Conservation (phyloP, 306 rosid genomes). For the Luffa acutangula region DNA sequence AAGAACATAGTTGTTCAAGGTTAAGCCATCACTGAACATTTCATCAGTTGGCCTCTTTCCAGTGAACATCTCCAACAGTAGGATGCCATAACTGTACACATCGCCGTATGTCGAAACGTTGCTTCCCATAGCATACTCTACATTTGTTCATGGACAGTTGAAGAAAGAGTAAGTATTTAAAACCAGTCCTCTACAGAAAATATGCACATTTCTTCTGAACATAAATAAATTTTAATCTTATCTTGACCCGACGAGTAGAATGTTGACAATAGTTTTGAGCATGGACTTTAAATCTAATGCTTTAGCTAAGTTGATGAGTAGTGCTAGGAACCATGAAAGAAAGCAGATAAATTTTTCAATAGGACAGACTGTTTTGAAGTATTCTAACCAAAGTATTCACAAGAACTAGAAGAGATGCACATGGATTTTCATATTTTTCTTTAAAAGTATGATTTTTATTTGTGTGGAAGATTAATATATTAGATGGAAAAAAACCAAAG, state of each 20-base stretch:
- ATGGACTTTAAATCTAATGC: too few relatives aligned
- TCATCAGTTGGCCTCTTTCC: slow-evolving; percentile 15
- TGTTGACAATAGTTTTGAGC: neutral
- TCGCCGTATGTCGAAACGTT: slow-evolving; percentile 9
- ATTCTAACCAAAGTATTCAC: neutral
- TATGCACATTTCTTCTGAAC: neutral
- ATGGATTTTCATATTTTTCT: neutral
- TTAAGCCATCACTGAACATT: slow-evolving; percentile 16
- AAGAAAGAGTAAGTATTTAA: neutral
- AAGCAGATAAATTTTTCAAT: too few relatives aligned
- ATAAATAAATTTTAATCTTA: too few relatives aligned
- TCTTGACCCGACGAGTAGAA: neutral
- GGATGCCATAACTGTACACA: slow-evolving; percentile 18
- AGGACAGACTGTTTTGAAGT: neutral
- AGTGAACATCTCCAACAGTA: slow-evolving; percentile 16
- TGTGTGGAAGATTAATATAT: neutral
- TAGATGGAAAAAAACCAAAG: neutral
- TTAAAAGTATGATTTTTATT: neutral
- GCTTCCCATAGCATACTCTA: neutral
- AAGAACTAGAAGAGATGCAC: neutral
- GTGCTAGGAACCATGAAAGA: neutral
- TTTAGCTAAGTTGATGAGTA: neutral
- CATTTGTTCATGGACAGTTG: slow-evolving; percentile 2
- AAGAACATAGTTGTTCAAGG: slow-evolving; percentile 16
- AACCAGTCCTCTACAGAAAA: neutral